Percentiles rank a stretch among this genome's conserved stretches.
phyloP scores from a whole-genome alignment of 805 yeast genomes.

The Candida maesae region DNA sequence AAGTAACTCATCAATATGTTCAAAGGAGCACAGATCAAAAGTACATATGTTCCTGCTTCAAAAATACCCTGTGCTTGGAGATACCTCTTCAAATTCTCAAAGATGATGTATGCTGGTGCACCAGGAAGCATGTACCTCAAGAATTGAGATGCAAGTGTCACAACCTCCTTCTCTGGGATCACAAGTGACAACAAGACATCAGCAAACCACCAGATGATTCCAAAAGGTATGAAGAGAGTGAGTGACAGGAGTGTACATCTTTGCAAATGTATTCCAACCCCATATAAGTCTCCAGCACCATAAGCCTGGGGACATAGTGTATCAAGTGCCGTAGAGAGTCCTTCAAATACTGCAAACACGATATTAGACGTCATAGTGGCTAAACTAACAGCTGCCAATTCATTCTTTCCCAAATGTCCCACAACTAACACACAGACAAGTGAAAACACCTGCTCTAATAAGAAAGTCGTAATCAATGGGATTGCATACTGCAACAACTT shows the following conservation, averaged over 20 bases:
- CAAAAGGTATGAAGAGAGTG: slow-evolving; percentile 42
- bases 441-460: slow-evolving; percentile 53
- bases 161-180: slow-evolving; percentile 52
- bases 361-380: slow-evolving; percentile 83
- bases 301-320: slow-evolving; percentile 83
- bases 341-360: slow-evolving; percentile 76
- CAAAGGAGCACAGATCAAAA: slow-evolving; percentile 61
- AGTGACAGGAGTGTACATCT: slow-evolving; percentile 56
- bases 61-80: slow-evolving; percentile 85
- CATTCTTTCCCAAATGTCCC: slow-evolving; percentile 77
- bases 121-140: slow-evolving; percentile 59
- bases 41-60: slow-evolving; percentile 75
- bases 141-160: slow-evolving; percentile 52
- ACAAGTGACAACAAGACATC: slow-evolving; percentile 38
- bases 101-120: slow-evolving; percentile 72
- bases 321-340: slow-evolving; percentile 77
- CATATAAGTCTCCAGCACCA: slow-evolving; percentile 66
- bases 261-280: slow-evolving; percentile 74
- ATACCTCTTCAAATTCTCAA: slow-evolving; percentile 78
- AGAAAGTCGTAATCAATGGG: slow-evolving; percentile 55
- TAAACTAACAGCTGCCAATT: slow-evolving; percentile 78
- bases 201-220: slow-evolving; percentile 59
- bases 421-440: slow-evolving; percentile 62
- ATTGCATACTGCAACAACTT: slow-evolving; percentile 41
- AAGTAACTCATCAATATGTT: slow-evolving; percentile 58